These are phyloP conservation scores for Paracoccidioides brasiliensis DNA, from an alignment of 2,329 filamentous ascomycete species.

Conservation along the genomic window DNA sequence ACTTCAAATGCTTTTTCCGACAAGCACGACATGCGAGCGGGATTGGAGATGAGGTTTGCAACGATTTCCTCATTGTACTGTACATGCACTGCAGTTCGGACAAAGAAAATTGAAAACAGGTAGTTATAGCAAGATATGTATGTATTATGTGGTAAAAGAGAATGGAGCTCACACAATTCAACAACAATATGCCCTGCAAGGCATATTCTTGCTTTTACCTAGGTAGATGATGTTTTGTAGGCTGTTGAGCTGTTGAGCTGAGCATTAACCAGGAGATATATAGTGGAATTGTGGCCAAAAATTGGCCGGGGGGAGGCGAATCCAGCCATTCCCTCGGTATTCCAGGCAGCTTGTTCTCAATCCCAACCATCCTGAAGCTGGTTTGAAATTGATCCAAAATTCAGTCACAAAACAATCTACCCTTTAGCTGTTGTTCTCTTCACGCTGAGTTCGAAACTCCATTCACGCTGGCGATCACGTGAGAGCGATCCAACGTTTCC, in stretches of 20 bases:
- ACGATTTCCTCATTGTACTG: background rate
- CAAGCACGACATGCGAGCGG: conserved; percentile 37
- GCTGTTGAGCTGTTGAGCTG: background rate
- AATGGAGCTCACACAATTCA: background rate
- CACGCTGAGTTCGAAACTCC: background rate
- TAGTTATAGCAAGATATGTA: background rate
- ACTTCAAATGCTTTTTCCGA: conserved; percentile 57
- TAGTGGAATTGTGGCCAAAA: background rate
- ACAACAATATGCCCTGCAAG: background rate
- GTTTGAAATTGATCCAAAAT: background rate
- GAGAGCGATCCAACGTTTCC: background rate
- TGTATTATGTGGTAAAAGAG: background rate
- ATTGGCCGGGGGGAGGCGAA: background rate
- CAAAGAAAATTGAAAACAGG: background rate
- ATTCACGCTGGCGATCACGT: background rate
- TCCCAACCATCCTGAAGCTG: background rate
- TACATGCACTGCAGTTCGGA: background rate
- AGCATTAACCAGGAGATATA: background rate
- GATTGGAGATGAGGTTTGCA: conserved; percentile 19
- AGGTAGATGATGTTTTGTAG: background rate
- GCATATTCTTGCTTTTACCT: background rate
- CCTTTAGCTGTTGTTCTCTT: background rate
- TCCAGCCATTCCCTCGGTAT: background rate
- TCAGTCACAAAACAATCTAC: background rate
- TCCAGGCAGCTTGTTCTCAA: no score